phyloP scores from a whole-genome alignment of 2,329 filamentous ascomycete genomes.

The Periconia digitata region DNA sequence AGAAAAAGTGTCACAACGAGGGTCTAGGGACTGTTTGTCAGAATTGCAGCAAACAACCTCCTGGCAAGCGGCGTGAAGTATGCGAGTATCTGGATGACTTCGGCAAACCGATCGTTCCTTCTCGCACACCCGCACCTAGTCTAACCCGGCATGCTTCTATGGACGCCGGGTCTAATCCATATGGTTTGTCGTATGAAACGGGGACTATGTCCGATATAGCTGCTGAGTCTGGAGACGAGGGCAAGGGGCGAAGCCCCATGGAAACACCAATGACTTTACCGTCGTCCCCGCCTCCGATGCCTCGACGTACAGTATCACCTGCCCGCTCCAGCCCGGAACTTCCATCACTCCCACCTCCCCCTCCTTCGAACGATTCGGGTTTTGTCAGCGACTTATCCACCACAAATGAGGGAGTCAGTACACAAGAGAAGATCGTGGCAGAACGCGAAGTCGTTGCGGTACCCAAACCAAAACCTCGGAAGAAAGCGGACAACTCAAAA shows the following conservation, averaged over 20 bases:
- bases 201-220: slow-evolving; percentile 45
- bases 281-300: slow-evolving; percentile 83
- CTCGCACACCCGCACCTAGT: slow-evolving; percentile 47
- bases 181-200: slow-evolving; percentile 37
- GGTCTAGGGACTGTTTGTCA: no score
- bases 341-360: slow-evolving; percentile 51
- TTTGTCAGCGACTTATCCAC: slow-evolving; percentile 80
- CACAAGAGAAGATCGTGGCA: slow-evolving; percentile 18
- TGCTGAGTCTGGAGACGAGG: slow-evolving; percentile 50
- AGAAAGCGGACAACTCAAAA: slow-evolving; percentile 20
- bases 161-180: slow-evolving; percentile 33
- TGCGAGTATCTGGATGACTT: no score
- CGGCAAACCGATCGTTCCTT: slow-evolving; percentile 32
- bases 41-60: no score
- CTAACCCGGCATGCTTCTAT: slow-evolving; percentile 64
- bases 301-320: slow-evolving; percentile 57
- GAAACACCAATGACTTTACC: slow-evolving; percentile 80
- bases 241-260: slow-evolving; percentile 46
- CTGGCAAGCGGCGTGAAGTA: no score
- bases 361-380: slow-evolving; percentile 64
- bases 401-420: slow-evolving; percentile 65
- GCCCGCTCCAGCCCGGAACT: slow-evolving; percentile 76
- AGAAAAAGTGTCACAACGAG: no score
- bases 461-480: slow-evolving; percentile 14
- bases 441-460: slow-evolving; percentile 15